Evolutionary conservation across 305 asterid genomes (phyloP), one percentile per base, ranked within the genome.

Genomic region (Solanum hybrid): DNA sequence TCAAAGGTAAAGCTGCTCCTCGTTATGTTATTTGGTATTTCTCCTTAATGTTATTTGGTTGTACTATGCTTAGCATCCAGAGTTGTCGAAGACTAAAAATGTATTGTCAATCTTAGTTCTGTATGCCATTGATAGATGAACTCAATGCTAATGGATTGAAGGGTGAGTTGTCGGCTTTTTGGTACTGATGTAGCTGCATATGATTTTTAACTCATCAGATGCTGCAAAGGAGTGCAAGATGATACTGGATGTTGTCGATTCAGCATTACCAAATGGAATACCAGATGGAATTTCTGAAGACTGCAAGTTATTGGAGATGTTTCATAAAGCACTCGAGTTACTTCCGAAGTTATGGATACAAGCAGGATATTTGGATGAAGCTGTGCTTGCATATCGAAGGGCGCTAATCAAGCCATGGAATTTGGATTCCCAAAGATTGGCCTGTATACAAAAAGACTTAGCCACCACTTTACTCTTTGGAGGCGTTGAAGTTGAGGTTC

Each of bases 201-300:
- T 69, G 86, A 4, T 90, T 90, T 81, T n/a, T 29, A 31, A 90
- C 5, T 71, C 87, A 13, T 28, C 93, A 96, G 99, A 97, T 89
- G 98, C 99, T 91, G 99, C 99, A 8, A 94, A 91, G 75, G 99
- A 96, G 91, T 97, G 99, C 98, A 95, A 94, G 89, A 89, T 95
- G 36, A 95, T 97, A 87, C 87, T 96, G 93, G 99, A 97, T 85
- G 92, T 96, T 61, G 97, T 96, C 34, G 98, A 97, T 91, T 92
- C 96, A 46, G 99, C 99, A 85, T 91, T 96, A 71, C 98, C 99
- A 13, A 91, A 86, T 31, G 99, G 99, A 71, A 91, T 93, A 89
- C 89, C 93, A 2, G 81, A 86, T 5, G 94, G 92, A 64, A 91
- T 95, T 77, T 92, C 89, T 7, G 95, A 93, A 90, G 99, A 95